phyloP scores from a whole-genome alignment of 2,329 filamentous ascomycete species.

The Cladophialophora psammophila region DNA sequence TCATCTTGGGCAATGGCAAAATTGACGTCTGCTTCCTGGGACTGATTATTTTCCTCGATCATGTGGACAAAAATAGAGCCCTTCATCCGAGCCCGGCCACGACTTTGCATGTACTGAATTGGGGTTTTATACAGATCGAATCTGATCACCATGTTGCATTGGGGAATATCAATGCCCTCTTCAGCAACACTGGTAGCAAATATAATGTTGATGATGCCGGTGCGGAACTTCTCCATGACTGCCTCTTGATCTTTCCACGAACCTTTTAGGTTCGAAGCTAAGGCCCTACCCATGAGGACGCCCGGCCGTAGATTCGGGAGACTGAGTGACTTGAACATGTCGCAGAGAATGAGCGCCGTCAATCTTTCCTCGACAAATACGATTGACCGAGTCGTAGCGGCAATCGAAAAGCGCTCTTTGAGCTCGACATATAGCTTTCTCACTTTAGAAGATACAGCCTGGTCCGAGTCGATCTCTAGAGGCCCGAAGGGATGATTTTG shows the following conservation, averaged over 20 bases:
- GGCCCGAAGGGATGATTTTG: slow-evolving; percentile 30
- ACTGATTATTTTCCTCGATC: slow-evolving; percentile 73
- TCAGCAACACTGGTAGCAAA: slow-evolving; percentile 72
- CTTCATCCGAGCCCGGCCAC: slow-evolving; percentile 79
- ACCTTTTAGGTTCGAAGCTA: slow-evolving; percentile 65
- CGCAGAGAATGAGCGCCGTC: slow-evolving; percentile 75
- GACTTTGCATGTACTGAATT: slow-evolving; percentile 94
- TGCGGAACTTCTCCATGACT: slow-evolving; percentile 70
- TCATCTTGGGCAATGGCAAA: slow-evolving; percentile 61
- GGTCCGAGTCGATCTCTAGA: slow-evolving; percentile 14
- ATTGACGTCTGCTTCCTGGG: slow-evolving; percentile 67
- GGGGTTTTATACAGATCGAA: slow-evolving; percentile 90
- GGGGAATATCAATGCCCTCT: slow-evolving; percentile 71
- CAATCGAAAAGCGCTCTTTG: slow-evolving; percentile 65
- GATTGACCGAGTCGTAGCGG: slow-evolving; percentile 73
- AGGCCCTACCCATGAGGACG: slow-evolving; percentile 69
- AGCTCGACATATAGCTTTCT: slow-evolving; percentile 68
- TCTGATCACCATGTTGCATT: slow-evolving; percentile 69
- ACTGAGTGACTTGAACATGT: slow-evolving; percentile 68
- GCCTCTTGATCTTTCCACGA: slow-evolving; percentile 77
- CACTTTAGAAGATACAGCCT: slow-evolving; percentile 69
- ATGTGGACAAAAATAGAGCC: slow-evolving; percentile 86
- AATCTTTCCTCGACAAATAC: slow-evolving; percentile 83
- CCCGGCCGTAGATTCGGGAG: slow-evolving; percentile 67
- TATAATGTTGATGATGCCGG: slow-evolving; percentile 65